These are phyloP conservation scores for Bidens hawaiensis DNA, from an alignment of 140 eudicot species.

Conservation along the genomic window DNA sequence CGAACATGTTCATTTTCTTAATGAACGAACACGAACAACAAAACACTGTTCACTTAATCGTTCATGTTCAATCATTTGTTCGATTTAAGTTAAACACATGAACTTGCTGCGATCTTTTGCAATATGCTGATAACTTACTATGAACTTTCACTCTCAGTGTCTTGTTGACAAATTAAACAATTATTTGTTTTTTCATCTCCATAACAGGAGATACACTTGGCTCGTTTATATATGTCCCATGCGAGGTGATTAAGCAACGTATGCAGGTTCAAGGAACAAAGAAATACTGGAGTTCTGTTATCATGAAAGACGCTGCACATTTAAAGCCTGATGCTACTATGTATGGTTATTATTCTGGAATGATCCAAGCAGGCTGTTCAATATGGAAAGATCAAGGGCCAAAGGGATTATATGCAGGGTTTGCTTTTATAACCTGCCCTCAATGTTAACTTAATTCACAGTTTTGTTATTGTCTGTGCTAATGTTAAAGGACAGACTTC, in stretches of 20 bases:
- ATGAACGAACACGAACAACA: too few relatives aligned
- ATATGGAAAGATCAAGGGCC: slow-evolving; percentile 95
- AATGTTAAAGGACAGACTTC: neutral
- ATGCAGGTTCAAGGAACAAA: slow-evolving; percentile 97
- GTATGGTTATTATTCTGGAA: slow-evolving; percentile 86
- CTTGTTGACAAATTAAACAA: neutral
- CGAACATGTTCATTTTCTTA: too few relatives aligned
- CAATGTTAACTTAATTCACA: neutral
- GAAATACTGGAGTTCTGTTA: slow-evolving; percentile 68
- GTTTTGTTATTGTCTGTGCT: neutral
- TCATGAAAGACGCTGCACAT: slow-evolving; percentile 41
- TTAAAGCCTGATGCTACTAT: slow-evolving; percentile 30
- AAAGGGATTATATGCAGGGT: slow-evolving; percentile 93
- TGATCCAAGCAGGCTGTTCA: slow-evolving; percentile 92
- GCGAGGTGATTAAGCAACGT: slow-evolving; percentile 98
- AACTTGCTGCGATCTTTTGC: too few relatives aligned
- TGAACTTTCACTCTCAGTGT: slow-evolving; percentile 2
- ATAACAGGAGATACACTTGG: slow-evolving; percentile 94
- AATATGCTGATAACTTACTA: slow-evolving; percentile 6
- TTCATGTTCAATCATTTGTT: too few relatives aligned
- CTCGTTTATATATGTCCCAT: slow-evolving; percentile 89
- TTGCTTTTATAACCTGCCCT: slow-evolving; percentile 8
- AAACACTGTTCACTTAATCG: too few relatives aligned
- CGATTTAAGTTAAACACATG: too few relatives aligned
- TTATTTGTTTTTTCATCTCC: slow-evolving; percentile 15